phyloP scores from a whole-genome alignment of 768 basidiomycete species.

The Mycena rosella region DNA sequence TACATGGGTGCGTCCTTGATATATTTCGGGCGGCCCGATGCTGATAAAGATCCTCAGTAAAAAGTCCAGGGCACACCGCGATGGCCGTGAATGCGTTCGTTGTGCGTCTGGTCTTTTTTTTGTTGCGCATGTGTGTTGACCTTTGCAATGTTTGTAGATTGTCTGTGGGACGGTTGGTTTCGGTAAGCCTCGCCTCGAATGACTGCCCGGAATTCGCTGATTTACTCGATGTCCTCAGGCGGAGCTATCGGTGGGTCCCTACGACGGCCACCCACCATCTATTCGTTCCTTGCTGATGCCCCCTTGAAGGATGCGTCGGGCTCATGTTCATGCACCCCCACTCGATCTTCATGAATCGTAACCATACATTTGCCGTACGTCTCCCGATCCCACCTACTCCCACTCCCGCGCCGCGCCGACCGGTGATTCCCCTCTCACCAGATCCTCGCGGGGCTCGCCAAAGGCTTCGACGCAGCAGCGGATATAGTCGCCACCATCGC shows the following conservation, averaged over 20 bases:
- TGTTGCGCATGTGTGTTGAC: no score
- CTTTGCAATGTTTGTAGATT: no score
- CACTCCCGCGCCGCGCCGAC: no score
- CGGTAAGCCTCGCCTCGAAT: no score
- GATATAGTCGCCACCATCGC: conserved; percentile 60
- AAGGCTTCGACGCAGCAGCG: conserved; percentile 58
- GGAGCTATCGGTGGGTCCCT: background rate
- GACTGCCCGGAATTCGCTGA: no score
- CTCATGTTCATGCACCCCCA: background rate
- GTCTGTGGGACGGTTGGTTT: background rate
- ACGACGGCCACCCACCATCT: no score
- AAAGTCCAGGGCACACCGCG: background rate
- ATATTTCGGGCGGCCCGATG: no score
- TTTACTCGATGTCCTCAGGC: background rate
- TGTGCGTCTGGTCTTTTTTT: background rate
- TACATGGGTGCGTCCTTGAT: conserved; percentile 53
- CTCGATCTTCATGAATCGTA: background rate
- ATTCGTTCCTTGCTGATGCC: no score
- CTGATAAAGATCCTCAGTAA: background rate
- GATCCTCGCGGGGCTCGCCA: conserved; percentile 59
- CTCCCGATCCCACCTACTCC: background rate
- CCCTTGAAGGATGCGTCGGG: background rate
- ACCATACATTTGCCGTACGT: background rate
- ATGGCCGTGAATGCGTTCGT: background rate
- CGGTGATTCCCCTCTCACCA: no score